phyloP scores from a whole-genome alignment of 768 basidiomycete species.

The Pisolithus albus region DNA sequence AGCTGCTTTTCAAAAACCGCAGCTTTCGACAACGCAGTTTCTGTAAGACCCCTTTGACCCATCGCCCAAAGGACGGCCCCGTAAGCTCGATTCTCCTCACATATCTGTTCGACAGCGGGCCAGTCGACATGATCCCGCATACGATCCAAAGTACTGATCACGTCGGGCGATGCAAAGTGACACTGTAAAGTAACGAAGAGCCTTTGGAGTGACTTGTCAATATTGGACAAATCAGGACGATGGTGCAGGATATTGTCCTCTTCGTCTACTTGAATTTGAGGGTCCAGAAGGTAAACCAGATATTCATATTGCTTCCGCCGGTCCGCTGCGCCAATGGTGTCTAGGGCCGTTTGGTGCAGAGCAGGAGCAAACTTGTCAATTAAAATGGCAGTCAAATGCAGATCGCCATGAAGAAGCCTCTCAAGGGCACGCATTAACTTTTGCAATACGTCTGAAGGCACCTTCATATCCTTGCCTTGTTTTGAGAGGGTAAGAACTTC shows the following conservation, averaged over 20 bases:
- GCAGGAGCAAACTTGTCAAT: conserved; percentile 63
- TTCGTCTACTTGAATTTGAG: conserved; percentile 33
- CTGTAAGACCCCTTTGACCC: conserved; percentile 55
- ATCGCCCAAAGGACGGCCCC: conserved; percentile 81
- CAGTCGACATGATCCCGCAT: conserved; percentile 51
- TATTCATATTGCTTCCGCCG: conserved; percentile 66
- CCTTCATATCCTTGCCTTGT: conserved; percentile 38
- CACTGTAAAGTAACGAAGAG: conserved; percentile 72
- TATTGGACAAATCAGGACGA: conserved; percentile 32
- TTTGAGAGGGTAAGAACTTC: conserved; percentile 48
- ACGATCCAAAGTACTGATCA: conserved; percentile 55
- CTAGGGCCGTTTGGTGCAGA: conserved; percentile 60
- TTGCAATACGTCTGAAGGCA: conserved; percentile 50
- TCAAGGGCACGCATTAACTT: conserved; percentile 57
- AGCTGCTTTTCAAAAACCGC: conserved; percentile 51
- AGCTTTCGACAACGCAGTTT: conserved; percentile 59
- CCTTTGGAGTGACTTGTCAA: conserved; percentile 46
- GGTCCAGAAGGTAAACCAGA: conserved; percentile 63
- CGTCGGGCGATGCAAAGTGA: conserved; percentile 53
- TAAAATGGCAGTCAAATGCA: conserved; percentile 64
- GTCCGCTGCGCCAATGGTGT: conserved; percentile 36
- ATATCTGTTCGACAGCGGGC: conserved; percentile 47
- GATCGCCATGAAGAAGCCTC: conserved; percentile 51
- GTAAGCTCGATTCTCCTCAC: conserved; percentile 59
- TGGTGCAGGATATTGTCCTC: conserved; percentile 23